phyloP scores from a whole-genome alignment of 1,284 basidiomycete species.

The Austropuccinia psidii region DNA sequence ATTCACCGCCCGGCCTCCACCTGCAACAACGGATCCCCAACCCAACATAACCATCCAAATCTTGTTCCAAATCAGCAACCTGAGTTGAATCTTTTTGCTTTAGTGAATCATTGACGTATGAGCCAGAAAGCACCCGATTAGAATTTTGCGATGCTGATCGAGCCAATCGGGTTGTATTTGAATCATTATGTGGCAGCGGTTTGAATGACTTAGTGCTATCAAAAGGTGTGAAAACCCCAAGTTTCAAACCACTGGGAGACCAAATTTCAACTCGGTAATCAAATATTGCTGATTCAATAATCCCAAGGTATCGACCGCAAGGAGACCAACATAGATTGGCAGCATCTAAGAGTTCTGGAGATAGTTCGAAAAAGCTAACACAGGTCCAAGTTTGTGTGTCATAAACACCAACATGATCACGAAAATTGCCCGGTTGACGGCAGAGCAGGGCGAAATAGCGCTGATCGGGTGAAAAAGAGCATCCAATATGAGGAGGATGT shows the following conservation, averaged over 20 bases:
- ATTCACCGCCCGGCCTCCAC: constrained; percentile 75
- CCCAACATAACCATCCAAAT: constrained; percentile 54
- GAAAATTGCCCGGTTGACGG: constrained; percentile 20
- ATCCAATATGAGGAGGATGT: constrained; percentile 9
- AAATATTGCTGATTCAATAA: constrained; percentile 27
- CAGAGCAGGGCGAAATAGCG: constrained; percentile 21
- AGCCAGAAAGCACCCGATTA: not conserved
- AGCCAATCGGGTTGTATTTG: not conserved
- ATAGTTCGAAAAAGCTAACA: constrained; percentile 17
- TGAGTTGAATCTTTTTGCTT: constrained; percentile 5
- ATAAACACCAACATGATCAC: constrained; percentile 13
- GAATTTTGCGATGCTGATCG: not conserved
- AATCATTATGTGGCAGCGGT: not conserved
- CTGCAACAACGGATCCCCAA: constrained; percentile 64
- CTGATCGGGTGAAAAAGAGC: not conserved
- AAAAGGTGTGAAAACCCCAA: not conserved
- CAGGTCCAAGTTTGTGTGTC: constrained; percentile 16
- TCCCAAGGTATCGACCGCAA: constrained; percentile 19
- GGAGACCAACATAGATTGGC: constrained; percentile 19
- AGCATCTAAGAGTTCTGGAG: not conserved
- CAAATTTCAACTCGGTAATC: constrained; percentile 23
- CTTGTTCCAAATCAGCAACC: not conserved
- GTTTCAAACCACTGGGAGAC: constrained; percentile 11
- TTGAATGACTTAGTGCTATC: too few relatives aligned
- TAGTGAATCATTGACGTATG: not conserved